Base-by-base conservation (phyloP, 2,329 filamentous ascomycete species). In the Exserohilum rostratum region DNA sequence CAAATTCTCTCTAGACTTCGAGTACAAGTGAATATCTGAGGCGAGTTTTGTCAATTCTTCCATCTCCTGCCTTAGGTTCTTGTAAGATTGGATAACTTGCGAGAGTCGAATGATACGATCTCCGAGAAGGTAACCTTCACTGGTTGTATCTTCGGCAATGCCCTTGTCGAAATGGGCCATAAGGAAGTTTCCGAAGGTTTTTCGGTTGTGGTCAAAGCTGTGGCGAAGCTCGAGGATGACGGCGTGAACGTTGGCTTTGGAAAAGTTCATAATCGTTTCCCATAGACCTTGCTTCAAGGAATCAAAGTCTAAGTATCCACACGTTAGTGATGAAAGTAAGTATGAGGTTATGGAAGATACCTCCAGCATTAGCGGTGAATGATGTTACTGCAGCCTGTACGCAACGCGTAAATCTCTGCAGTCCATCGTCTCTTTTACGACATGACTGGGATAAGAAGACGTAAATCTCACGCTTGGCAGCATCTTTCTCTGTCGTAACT, bases 81-180 rank as follows among this genome's bases (percentile, higher is more conserved):
- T 22, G 27, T 57, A 59, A 0, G 10, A n/a, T 0, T 29, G 15
- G 0, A 52, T 20, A 0, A 11, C 11, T 0, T 64, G 55, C 1
- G 45, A 45, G 0, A 64, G 37, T 3, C 0, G 10, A 12, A 64
- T 52, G 0, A 66, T 5, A 0, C 18, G 11, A 2, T 49, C 45
- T 0, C 55, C 59, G 0, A 66, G 42, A 2, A 58, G 54, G 2
- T 17, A 49, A 3, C 5, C n/a, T 33, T 0, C 40, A 49, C 1
- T 46, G 30, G 1, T n/a, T 9, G 0, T 34, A 7, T 25, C 22
- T 25, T 7, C 5, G 1, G 38, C 31, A 0, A 18, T 46, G 5
- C 53, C 30, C 1, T 61, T n/a, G 10, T 58, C 58, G n/a, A 53
- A 35, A 25, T 50, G 39, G 4, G 30, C 47, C 0, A 37, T 52